Base-by-base conservation (phyloP, 805 yeast species). In the Danielia oregonensis region DNA sequence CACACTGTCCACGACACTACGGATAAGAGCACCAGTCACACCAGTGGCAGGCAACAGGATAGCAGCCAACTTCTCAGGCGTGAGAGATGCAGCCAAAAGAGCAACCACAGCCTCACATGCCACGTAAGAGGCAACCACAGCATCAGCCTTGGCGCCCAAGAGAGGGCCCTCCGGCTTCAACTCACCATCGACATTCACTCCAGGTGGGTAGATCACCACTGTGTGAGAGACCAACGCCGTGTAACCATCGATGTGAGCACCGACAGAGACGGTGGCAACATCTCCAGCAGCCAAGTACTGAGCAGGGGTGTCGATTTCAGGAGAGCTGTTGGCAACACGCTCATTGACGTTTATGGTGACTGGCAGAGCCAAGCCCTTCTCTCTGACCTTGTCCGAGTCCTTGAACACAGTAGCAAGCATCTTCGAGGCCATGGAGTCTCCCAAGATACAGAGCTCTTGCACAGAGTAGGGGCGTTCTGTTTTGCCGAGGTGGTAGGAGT, bases 171-270 rank as follows among this genome's bases (percentile, higher is more conserved):
- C 60, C 31, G 91, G 89, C 35, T 63, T 65, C 26, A 60, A 38
- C 26, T 51, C 49, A 38, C 58, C 40, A 21, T 51, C 55, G 17
- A 54, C 51, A 33, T 54, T 68, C 8, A 49, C 55, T 24, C 79
- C 81, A 21, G 79, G 78, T 33, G 94, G 94, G 50, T 78, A 84
- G 35, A 88, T 79, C 19, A 88, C 93, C 43, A 87, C 54, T 2
- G 97, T 89, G 61, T 93, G 98, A 18, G 95, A 78, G 8, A 78
- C 79, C 56, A 79, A 77, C 2, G 95, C 79, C 9, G 97, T 85
- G 66, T 89, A 93, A 36, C 98, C 98, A 61, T 93, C 98, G 48
- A 93, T 77, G 45, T 93, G 97, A 40, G 83, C 89, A 31, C 97
- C 98, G 18, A 91, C 70, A 9, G 84, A 68, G 38, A 93, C 74